phyloP scores from a whole-genome alignment of 2,329 filamentous ascomycete genomes.

The Sporothrix protearum region DNA sequence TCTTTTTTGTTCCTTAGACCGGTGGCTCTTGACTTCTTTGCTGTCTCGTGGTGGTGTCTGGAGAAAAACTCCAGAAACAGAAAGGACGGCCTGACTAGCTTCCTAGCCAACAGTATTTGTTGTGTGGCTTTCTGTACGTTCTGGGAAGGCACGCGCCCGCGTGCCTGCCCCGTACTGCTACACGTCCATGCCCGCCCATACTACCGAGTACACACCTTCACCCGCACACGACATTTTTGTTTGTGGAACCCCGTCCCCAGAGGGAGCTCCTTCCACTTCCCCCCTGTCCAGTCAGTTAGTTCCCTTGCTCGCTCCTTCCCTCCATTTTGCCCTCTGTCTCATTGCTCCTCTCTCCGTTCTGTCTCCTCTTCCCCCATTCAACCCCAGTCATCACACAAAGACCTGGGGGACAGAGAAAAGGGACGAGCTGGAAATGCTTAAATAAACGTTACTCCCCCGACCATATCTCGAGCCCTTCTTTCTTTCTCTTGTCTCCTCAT shows the following conservation, averaged over 20 bases:
- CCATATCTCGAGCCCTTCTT: not conserved
- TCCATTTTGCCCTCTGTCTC: not conserved
- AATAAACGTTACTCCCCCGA: constrained; percentile 23
- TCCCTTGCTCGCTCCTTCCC: not conserved
- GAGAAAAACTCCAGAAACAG: not conserved
- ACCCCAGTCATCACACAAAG: constrained; percentile 11
- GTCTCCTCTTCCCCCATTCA: not conserved
- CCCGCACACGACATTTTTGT: not conserved
- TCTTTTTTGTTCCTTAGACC: not conserved
- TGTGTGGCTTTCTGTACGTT: not conserved
- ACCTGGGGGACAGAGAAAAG: constrained; percentile 10
- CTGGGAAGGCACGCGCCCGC: constrained; percentile 12
- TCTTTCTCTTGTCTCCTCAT: not conserved
- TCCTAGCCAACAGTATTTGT: not conserved
- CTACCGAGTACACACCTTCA: not conserved
- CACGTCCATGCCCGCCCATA: not conserved
- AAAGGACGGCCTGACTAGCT: not conserved
- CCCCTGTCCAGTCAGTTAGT: no score
- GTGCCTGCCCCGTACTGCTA: not conserved
- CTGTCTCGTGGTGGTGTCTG: not conserved
- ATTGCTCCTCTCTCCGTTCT: not conserved
- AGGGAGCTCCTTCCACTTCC: not conserved
- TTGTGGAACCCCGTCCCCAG: constrained; percentile 14
- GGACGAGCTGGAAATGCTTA: constrained; percentile 10
- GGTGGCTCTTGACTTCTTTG: not conserved